phyloP scores from a whole-genome alignment of 768 basidiomycete genomes.

The Lentinus brumalis region DNA sequence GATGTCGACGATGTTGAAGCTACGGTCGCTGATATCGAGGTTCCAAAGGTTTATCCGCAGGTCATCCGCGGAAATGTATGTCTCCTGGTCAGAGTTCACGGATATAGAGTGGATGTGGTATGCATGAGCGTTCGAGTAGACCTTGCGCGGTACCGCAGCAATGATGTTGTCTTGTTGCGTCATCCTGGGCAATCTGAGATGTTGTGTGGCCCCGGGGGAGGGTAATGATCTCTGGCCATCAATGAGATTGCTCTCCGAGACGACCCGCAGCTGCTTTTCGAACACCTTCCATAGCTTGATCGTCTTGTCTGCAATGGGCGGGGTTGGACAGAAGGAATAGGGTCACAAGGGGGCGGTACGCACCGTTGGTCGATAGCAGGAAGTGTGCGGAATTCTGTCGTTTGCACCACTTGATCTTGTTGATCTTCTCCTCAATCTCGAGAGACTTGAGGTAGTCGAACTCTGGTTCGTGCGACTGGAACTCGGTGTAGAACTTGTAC shows the following conservation, averaged over 20 bases:
- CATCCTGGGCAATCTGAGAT: slow-evolving; percentile 89
- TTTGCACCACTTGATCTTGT: slow-evolving; percentile 99
- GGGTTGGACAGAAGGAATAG: slow-evolving; percentile 2
- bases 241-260: slow-evolving; percentile 93
- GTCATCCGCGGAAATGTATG: slow-evolving; percentile 99
- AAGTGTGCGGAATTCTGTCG: slow-evolving; percentile 98
- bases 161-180: slow-evolving; percentile 96
- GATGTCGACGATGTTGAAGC: slow-evolving; percentile 99
- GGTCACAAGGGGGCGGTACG: slow-evolving; percentile 25
- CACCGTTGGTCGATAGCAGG: slow-evolving; percentile 95
- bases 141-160: slow-evolving; percentile 97
- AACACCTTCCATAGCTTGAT: slow-evolving; percentile 99
- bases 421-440: slow-evolving; percentile 99
- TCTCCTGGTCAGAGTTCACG: slow-evolving; percentile 99
- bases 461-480: slow-evolving; percentile 99
- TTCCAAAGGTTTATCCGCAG: slow-evolving; percentile 98
- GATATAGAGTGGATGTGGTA: slow-evolving; percentile 99
- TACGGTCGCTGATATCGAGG: slow-evolving; percentile 96
- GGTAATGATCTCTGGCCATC: slow-evolving; percentile 75
- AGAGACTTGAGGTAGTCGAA: slow-evolving; percentile 99
- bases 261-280: slow-evolving; percentile 93
- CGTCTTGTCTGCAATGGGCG: slow-evolving; percentile 82
- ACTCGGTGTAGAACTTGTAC: slow-evolving; percentile 99
- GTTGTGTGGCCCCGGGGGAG: slow-evolving; percentile 55
- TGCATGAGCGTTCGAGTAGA: slow-evolving; percentile 98